A percentile compares a stretch with the other conserved stretches of the same genome.
Evolutionary conservation across 31 red algal species (phyloP).

Genomic region (Endocladia muricata): DNA sequence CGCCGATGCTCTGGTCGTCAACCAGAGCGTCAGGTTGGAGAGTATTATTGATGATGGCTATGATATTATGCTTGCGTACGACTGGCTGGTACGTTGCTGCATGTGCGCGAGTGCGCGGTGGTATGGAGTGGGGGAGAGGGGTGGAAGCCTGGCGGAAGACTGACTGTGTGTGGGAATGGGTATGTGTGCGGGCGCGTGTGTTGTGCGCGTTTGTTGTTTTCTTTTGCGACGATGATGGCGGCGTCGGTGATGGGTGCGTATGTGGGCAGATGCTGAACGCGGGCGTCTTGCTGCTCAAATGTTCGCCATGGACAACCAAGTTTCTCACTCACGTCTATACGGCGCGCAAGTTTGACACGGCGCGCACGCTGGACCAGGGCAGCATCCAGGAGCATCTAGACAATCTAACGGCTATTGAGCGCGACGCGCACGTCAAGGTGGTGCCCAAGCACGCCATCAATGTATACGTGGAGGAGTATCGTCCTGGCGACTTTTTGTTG

Average conservation of each 20-base stretch:
- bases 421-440: conserved; percentile 52
- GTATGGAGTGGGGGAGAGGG: conserved; percentile 23
- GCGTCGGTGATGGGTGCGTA: no score
- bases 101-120: no score
- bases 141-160: no score
- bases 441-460: conserved; percentile 82
- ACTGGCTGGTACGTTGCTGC: conserved; percentile 65
- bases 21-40: conserved; percentile 68
- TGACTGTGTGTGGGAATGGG: no score
- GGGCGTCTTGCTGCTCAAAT: conserved; percentile 61
- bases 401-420: conserved; percentile 13
- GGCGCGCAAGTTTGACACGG: conserved; percentile 55
- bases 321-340: conserved; percentile 43
- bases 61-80: conserved; percentile 77
- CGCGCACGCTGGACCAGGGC: conserved; percentile 77
- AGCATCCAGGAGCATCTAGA: conserved; percentile 68
- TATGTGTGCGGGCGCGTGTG: no score
- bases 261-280: conserved; percentile 73
- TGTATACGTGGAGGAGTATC: conserved; percentile 85
- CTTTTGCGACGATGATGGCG: no score
- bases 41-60: conserved; percentile 76
- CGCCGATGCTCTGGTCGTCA: conserved; percentile 85
- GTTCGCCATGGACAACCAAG: conserved; percentile 39
- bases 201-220: no score
- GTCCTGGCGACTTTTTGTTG: conserved; percentile 83